Base-by-base conservation (phyloP, 306 rosid genomes). In the Vigna angularis region DNA sequence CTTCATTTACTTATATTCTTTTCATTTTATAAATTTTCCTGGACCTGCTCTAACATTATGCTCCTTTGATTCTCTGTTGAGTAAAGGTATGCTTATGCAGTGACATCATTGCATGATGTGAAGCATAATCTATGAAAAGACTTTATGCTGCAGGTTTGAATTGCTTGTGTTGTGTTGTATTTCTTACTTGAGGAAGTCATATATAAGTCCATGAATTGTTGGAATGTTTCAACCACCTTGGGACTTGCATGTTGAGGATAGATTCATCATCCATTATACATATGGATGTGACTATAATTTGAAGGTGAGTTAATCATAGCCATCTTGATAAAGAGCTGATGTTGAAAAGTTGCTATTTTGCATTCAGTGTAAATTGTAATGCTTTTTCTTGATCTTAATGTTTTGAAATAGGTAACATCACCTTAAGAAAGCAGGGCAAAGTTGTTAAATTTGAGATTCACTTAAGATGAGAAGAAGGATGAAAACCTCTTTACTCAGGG, bases 11-110 rank as follows among this genome's bases (percentile, higher is more conserved):
- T 56, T 59, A 49, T 84, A 42, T 58, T 81, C 22, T 65, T 71
- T 66, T 76, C 77, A 17, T 85, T 82, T 71, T 71, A 66, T 65
- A 75, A 82, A 18, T 75, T 75, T 28, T 79, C 32, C 45, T 79
- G 34, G 53, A 59, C 74, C 61, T 67, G 30, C 55, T 50, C 80
- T 63, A 79, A 73, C 68, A 38, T 68, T 77, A 30, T 82, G 51
- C 79, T 86, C 42, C 72, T 70, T 47, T 78, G 32, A 68, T 84
- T 80, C 68, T 83, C 32, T 79, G 73, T 79, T 70, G 80, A 68
- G 53, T 75, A 17, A 72, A 93, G 98, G 98, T 93, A 93, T 82
- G 98, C 96, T 45, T 93, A 93, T 85, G 97, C 94, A 45, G 93
- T 93, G 64, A 91, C 98, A 83, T 90, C 98, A 38, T 89, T 93